Conservation (phyloP, 2,329 filamentous ascomycete genomes). For the Phaeosphaeria sp. region DNA sequence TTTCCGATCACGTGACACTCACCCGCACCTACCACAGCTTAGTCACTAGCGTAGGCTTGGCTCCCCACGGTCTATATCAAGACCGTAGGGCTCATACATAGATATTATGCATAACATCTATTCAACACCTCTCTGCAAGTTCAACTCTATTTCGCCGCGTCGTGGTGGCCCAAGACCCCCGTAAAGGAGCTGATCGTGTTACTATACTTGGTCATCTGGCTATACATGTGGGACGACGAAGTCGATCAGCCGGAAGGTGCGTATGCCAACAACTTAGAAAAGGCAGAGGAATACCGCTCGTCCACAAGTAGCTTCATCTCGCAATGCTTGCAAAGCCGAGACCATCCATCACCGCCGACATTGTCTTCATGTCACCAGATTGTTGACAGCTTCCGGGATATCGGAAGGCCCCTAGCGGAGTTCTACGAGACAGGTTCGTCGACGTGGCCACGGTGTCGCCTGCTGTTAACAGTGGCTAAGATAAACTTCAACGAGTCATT, state of each 20-base stretch:
- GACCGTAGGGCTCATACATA: too few relatives aligned
- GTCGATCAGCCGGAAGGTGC: not conserved
- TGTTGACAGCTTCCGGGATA: not conserved
- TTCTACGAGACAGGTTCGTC: not conserved
- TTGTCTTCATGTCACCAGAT: not conserved
- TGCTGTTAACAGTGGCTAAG: not conserved
- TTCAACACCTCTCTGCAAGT: too few relatives aligned
- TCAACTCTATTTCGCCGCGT: not conserved
- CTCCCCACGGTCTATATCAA: too few relatives aligned
- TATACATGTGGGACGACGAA: constrained; percentile 1
- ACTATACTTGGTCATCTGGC: not conserved
- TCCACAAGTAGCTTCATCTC: not conserved
- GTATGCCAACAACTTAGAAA: not conserved
- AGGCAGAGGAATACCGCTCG: not conserved
- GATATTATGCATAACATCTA: too few relatives aligned
- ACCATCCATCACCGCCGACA: not conserved
- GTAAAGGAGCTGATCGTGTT: not conserved
- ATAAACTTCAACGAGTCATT: not conserved
- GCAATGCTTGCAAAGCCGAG: not conserved
- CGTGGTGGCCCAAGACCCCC: not conserved
- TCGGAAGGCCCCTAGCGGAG: not conserved
- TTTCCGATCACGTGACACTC: too few relatives aligned
- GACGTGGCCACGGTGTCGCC: too few relatives aligned
- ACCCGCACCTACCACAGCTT: too few relatives aligned
- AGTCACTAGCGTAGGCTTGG: too few relatives aligned